Evolutionary conservation across 2,329 filamentous ascomycete species (phyloP), one percentile per base, ranked within the genome.

Genomic region (Neobulgaria alba): DNA sequence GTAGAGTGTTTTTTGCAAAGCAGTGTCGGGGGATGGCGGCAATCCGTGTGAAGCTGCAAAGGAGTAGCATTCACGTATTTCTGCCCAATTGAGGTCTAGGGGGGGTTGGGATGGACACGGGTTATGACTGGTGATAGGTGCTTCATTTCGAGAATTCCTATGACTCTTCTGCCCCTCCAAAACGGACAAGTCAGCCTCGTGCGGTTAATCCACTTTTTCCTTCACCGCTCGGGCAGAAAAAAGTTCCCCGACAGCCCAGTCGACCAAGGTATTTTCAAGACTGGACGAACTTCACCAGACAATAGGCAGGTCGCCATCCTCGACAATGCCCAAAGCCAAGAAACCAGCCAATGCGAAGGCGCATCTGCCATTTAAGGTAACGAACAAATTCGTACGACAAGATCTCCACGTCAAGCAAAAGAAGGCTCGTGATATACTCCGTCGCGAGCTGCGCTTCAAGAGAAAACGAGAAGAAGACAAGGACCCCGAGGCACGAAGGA

Each of bases 381-480:
- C 71, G 46, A 94, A 94, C 66, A 95, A 95, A 63, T 65, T 85
- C 16, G 81, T 80, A 58, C 75, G 92, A 47, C 76, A 92, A 60
- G 72, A 82, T 53, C 73, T 90, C 45, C 83, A 88, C 58, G 71
- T 95, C 45, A 79, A 85, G 53, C 75, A 83, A 58, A 96, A 95
- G 66, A 83, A 82, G 59, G 69, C 74, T 33, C 77, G 77, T 50
- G 84, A 87, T 59, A 81, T 79, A 58, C 68, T 79, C 34, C 85
- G 82, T 55, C 79, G 85, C 56, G 84, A 88, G 55, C 74, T 80
- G 56, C 79, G 89, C 48, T 82, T 88, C 60, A 75, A 76, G 36
- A 73, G 86, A 45, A 88, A 86, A 65, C 85, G 83, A 64, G 85
- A 89, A 57, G 92, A 98, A 64, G 76, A 82, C 49, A 85, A 82